These are phyloP conservation scores for Ogataea kodamae DNA, from an alignment of 805 yeast species.

Conservation along the genomic window DNA sequence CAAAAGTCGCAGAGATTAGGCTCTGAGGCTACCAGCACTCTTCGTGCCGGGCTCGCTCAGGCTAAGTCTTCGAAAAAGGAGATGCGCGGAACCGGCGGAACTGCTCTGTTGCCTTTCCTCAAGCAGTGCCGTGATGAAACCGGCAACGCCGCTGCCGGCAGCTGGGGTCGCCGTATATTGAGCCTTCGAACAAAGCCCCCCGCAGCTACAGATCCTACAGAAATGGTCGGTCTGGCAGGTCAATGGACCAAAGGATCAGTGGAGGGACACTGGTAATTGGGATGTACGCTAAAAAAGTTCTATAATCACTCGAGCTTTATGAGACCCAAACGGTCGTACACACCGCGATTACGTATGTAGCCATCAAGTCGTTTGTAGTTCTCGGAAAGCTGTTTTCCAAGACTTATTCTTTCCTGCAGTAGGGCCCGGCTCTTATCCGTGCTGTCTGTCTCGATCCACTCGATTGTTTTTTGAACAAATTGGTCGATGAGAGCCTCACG, in stretches of 20 bases:
- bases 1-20: slow-evolving; percentile 51
- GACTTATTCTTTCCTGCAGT: slow-evolving; percentile 49
- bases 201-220: slow-evolving; percentile 4
- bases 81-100: slow-evolving; percentile 90
- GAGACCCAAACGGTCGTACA: slow-evolving; percentile 71
- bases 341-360: slow-evolving; percentile 72
- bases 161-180: slow-evolving; percentile 78
- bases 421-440: slow-evolving; percentile 46
- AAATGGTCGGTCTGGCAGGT: slow-evolving; percentile 31
- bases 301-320: slow-evolving; percentile 26
- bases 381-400: slow-evolving; percentile 51
- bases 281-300: no score
- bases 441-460: slow-evolving; percentile 71
- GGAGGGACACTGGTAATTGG: slow-evolving; percentile 31
- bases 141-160: slow-evolving; percentile 89
- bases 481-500: slow-evolving; percentile 51
- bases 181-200: slow-evolving; percentile 35
- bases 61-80: slow-evolving; percentile 39
- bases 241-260: slow-evolving; percentile 29
- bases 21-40: slow-evolving; percentile 44
- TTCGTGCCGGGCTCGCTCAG: slow-evolving; percentile 65
- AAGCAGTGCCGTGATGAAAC: slow-evolving; percentile 97
- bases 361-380: slow-evolving; percentile 76
- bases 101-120: slow-evolving; percentile 83
- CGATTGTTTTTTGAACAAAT: slow-evolving; percentile 62